These are phyloP conservation scores for Aspergillus bombycis DNA, from an alignment of 2,329 filamentous ascomycete species.

Conservation along the genomic window DNA sequence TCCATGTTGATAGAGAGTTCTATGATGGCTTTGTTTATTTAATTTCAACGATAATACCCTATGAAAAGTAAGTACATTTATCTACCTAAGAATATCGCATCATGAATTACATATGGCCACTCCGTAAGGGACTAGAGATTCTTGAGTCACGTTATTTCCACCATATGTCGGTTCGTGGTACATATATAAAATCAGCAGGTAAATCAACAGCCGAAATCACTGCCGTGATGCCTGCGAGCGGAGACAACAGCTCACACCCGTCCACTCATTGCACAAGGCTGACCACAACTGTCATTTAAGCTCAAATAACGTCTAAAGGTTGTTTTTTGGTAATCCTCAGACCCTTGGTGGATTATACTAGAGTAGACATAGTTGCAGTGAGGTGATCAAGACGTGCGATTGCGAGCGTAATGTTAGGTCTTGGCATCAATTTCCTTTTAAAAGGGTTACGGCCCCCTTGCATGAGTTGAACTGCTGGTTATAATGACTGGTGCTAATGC, in stretches of 20 bases:
- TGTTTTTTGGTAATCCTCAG: slow-evolving; percentile 20
- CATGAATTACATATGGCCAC: neutral
- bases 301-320: slow-evolving; percentile 26
- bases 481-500: neutral
- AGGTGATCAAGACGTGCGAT: slow-evolving; percentile 37
- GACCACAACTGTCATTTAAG: slow-evolving; percentile 23
- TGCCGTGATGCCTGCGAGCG: slow-evolving; percentile 30
- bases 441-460: slow-evolving; percentile 15
- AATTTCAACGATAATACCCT: neutral
- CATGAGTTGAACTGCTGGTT: neutral
- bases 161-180: too few relatives aligned
- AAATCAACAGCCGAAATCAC: slow-evolving; percentile 33
- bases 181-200: neutral
- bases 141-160: neutral
- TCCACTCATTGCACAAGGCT: slow-evolving; percentile 14
- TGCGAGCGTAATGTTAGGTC: slow-evolving; percentile 32
- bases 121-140: neutral
- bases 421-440: slow-evolving; percentile 25
- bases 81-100: neutral
- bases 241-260: slow-evolving; percentile 15
- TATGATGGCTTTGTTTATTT: neutral
- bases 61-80: neutral
- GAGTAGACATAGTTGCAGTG: slow-evolving; percentile 27
- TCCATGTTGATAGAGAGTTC: neutral
- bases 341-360: slow-evolving; percentile 14